phyloP scores from a whole-genome alignment of 257 asterid species.

The Cordia subcordata region DNA sequence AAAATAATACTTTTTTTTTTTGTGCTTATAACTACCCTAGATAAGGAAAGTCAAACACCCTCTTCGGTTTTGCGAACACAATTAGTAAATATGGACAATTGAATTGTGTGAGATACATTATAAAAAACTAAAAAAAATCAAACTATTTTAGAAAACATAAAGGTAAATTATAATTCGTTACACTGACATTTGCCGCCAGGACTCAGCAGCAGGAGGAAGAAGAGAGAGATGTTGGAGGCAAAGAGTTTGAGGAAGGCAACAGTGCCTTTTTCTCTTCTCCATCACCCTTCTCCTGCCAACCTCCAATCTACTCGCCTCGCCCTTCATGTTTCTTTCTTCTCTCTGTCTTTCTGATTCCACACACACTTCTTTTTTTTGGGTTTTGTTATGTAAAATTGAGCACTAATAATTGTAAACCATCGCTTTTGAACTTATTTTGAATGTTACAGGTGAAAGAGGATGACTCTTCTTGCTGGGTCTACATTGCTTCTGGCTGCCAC shows the following conservation, averaged over 20 bases:
- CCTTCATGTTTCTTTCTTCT: slow-evolving; percentile 39
- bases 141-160: too few species aligned
- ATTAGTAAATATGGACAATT: too few species aligned
- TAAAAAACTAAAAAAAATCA: too few species aligned
- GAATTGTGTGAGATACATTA: too few species aligned
- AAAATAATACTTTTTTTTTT: too few species aligned
- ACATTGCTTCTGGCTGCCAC: slow-evolving; percentile 69
- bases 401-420: not conserved
- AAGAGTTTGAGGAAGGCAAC: slow-evolving; percentile 69
- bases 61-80: too few species aligned
- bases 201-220: not conserved
- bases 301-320: slow-evolving; percentile 90
- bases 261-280: slow-evolving; percentile 57
- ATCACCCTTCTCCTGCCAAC: slow-evolving; percentile 73
- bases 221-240: slow-evolving; percentile 51
- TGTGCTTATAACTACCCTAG: too few species aligned
- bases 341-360: not conserved
- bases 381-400: too few species aligned
- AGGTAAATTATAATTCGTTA: too few species aligned
- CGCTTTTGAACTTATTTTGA: not conserved
- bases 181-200: not conserved
- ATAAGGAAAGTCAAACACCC: too few species aligned
- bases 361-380: not conserved
- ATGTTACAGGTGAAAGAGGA: slow-evolving; percentile 49
- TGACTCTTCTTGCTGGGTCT: slow-evolving; percentile 66